Base-by-base conservation (phyloP, 805 yeast genomes). In the Ogataea pini region DNA sequence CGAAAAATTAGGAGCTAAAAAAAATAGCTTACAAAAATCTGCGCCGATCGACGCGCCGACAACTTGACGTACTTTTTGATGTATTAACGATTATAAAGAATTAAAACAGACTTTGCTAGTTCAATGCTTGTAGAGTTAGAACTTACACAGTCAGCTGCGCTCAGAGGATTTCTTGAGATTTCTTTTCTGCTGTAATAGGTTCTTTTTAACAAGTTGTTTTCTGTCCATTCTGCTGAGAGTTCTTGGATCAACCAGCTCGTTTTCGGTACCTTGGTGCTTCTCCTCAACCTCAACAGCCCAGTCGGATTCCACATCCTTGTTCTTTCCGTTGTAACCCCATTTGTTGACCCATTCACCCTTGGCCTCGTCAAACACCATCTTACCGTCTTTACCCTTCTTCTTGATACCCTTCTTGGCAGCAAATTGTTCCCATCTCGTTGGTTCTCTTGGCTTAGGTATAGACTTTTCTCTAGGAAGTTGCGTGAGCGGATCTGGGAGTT, bases 261-360 rank as follows among this genome's bases (percentile, higher is more conserved):
- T 75, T 28, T 68, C 74, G 32, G 80, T 74, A 36, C 76, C 77
- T 62, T 79, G 77, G 10, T 44, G 28, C 58, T 83, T 78, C 45
- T 87, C 95, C 50, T 89, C 88, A 51, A 92, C 87, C 71, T 94
- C 99, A 49, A 92, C 97, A 63, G 89, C 76, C 99, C 99, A 94
- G 70, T 94, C 97, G 62, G 78, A 72, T 61, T 92, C 98, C 58
- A 83, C 63, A 47, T 82, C 80, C 72, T 94, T 92, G 71, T 94
- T 94, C 70, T 82, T 82, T 63, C 98, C 98, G 56, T 86, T 85
- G 74, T 86, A 92, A 51, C 99, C 99, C 99, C 99, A 94, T 70
- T 90, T 92, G 60, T 96, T 92, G 52, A 86, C 96, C 99, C 99
- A 94, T 70, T 90, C 91, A 44, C 92, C 91, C 25, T 80, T 72